Conservation (phyloP, 345 rosid species). For the Atalantia buxifolia region DNA sequence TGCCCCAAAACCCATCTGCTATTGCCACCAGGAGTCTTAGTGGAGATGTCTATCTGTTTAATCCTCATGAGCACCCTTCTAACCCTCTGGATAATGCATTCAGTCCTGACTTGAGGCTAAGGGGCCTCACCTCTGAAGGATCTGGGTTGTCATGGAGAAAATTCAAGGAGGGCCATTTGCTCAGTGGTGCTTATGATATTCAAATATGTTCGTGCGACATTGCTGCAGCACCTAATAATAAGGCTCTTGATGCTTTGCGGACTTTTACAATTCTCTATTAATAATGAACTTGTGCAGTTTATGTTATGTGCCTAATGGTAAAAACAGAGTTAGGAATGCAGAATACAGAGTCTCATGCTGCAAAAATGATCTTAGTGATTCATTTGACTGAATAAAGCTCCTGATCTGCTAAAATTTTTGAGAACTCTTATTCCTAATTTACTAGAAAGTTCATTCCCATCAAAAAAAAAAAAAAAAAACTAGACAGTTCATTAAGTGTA, state of each 20-base stretch:
- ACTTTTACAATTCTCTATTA: slow-evolving; percentile 28
- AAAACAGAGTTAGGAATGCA: not conserved
- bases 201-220: slow-evolving; percentile 98
- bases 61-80: slow-evolving; percentile 81
- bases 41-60: slow-evolving; percentile 89
- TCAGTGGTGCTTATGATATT: slow-evolving; percentile 96
- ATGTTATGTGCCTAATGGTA: too few species aligned
- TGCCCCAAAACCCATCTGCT: slow-evolving; percentile 86
- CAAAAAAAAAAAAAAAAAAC: too few species aligned
- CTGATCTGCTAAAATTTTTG: not conserved
- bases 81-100: slow-evolving; percentile 91
- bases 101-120: slow-evolving; percentile 77
- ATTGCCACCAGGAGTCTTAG: slow-evolving; percentile 92
- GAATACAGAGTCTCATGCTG: not conserved
- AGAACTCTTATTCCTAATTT: not conserved
- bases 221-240: slow-evolving; percentile 70
- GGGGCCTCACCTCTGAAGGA: slow-evolving; percentile 94
- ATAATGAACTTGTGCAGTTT: not conserved
- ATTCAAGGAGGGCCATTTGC: slow-evolving; percentile 90
- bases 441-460: not conserved
- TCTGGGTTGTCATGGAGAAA: slow-evolving; percentile 96
- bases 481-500: not conserved
- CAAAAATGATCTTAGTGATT: not conserved
- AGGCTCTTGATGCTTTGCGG: slow-evolving; percentile 75
- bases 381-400: not conserved